Percentiles rank a stretch among this genome's conserved stretches.
These are phyloP conservation scores for Mixia osmundae DNA, from an alignment of 1,284 basidiomycete genomes.

Conservation along the genomic window DNA sequence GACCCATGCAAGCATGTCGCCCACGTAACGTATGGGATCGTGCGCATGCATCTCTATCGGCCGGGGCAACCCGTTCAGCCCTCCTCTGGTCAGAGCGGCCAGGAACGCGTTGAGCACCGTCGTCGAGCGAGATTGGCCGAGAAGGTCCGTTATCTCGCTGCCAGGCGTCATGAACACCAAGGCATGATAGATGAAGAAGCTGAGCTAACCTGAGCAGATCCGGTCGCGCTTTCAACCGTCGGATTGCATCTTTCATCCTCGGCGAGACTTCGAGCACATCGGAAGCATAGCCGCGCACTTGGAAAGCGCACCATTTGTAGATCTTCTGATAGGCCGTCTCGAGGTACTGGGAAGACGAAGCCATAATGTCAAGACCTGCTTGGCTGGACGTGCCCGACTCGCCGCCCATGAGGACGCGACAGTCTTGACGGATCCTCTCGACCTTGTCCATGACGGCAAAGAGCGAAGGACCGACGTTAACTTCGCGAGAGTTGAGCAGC, in stretches of 20 bases:
- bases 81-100: slow-evolving; percentile 67
- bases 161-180: too few species aligned
- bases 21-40: slow-evolving; percentile 82
- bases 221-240: slow-evolving; percentile 43
- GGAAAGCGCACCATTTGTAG: slow-evolving; percentile 58
- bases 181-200: too few species aligned
- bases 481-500: slow-evolving; percentile 49
- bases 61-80: slow-evolving; percentile 60
- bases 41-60: slow-evolving; percentile 95
- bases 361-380: slow-evolving; percentile 72
- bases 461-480: slow-evolving; percentile 44
- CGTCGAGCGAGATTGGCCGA: slow-evolving; percentile 58
- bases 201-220: slow-evolving; percentile 35
- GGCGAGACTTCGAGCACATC: slow-evolving; percentile 48
- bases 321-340: slow-evolving; percentile 79
- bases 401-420: slow-evolving; percentile 63
- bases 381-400: slow-evolving; percentile 47
- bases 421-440: slow-evolving; percentile 56
- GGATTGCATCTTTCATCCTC: slow-evolving; percentile 47
- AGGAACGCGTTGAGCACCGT: slow-evolving; percentile 60
- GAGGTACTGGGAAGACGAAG: slow-evolving; percentile 49
- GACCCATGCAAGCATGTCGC: slow-evolving; percentile 97
- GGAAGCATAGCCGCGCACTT: slow-evolving; percentile 56
- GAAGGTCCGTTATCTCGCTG: slow-evolving; percentile 49
- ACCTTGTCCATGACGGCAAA: slow-evolving; percentile 74